Evolutionary conservation across 495 filamentous ascomycete genomes (phyloP).

Genomic region (Halenospora varia): DNA sequence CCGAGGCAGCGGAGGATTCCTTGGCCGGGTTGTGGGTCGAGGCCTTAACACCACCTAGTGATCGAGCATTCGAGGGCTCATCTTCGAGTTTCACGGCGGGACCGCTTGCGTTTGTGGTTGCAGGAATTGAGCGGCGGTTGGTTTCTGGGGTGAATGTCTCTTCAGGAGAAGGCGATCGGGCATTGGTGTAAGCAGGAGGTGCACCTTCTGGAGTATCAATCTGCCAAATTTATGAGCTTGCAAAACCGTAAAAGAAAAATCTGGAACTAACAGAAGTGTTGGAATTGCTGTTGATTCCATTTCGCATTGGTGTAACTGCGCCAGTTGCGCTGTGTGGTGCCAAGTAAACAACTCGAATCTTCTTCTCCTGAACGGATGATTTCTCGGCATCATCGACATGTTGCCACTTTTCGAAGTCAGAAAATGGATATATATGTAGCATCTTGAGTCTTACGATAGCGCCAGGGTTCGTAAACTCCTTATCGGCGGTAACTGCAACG

Average conservation of each 20-base stretch:
- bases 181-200: slow-evolving; percentile 46
- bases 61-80: slow-evolving; percentile 9
- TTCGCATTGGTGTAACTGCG: slow-evolving; percentile 33
- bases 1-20: background rate
- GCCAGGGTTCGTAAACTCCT: slow-evolving; percentile 73
- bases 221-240: slow-evolving; percentile 1
- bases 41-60: slow-evolving; percentile 7
- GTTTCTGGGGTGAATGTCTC: slow-evolving; percentile 31
- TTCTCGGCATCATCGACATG: slow-evolving; percentile 74
- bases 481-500: slow-evolving; percentile 75
- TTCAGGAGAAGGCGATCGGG: slow-evolving; percentile 44
- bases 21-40: background rate
- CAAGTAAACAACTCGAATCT: slow-evolving; percentile 89
- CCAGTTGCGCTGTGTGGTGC: slow-evolving; percentile 44
- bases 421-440: background rate
- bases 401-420: slow-evolving; percentile 56
- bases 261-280: slow-evolving; percentile 15
- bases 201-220: slow-evolving; percentile 36
- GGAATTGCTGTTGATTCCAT: slow-evolving; percentile 32
- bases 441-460: slow-evolving; percentile 61
- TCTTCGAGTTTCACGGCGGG: slow-evolving; percentile 13
- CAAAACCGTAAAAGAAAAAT: background rate
- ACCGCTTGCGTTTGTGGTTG: no score
- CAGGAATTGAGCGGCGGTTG: slow-evolving; percentile 10
- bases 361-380: slow-evolving; percentile 78